phyloP scores from a whole-genome alignment of 2,329 filamentous ascomycete species.

The Elsinoe batatas region DNA sequence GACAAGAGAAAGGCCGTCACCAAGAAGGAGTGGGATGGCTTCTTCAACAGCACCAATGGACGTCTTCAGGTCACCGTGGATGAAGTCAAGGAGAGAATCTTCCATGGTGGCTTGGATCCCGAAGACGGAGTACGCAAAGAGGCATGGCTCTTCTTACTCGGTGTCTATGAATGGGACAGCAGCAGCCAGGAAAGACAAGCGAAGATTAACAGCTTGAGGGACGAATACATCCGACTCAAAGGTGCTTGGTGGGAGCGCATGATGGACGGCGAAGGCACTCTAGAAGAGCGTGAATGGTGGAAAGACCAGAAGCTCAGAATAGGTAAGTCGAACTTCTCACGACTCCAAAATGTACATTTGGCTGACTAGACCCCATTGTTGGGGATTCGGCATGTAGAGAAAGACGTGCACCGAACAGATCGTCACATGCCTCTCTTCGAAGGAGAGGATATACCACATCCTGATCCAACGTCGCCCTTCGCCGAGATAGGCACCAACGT shows the following conservation, averaged over 20 bases:
- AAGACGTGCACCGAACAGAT: constrained; percentile 96
- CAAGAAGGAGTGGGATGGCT: constrained; percentile 78
- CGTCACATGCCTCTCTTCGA: constrained; percentile 90
- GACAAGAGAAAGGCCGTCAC: constrained; percentile 71
- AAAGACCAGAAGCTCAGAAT: constrained; percentile 87
- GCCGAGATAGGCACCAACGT: constrained; percentile 89
- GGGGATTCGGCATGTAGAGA: constrained; percentile 60
- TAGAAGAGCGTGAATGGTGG: constrained; percentile 90
- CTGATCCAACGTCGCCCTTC: constrained; percentile 91
- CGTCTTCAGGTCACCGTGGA: constrained; percentile 70
- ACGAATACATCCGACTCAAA: constrained; percentile 91
- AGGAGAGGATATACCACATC: constrained; percentile 92
- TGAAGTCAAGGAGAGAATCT: constrained; percentile 94
- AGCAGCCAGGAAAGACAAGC: constrained; percentile 74
- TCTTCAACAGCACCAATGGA: constrained; percentile 70
- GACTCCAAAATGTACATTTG: constrained; percentile 13
- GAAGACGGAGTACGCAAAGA: constrained; percentile 92
- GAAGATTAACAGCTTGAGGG: constrained; percentile 71
- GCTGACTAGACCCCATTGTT: constrained; percentile 44
- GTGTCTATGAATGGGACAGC: constrained; percentile 89
- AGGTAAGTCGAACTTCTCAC: constrained; percentile 49
- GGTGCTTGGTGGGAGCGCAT: constrained; percentile 93
- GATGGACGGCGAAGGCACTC: constrained; percentile 67
- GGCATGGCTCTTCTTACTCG: constrained; percentile 89
- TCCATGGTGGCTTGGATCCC: constrained; percentile 81